Base-by-base conservation (phyloP, 768 basidiomycete species). In the Chalciporus pseudorubinellus region DNA sequence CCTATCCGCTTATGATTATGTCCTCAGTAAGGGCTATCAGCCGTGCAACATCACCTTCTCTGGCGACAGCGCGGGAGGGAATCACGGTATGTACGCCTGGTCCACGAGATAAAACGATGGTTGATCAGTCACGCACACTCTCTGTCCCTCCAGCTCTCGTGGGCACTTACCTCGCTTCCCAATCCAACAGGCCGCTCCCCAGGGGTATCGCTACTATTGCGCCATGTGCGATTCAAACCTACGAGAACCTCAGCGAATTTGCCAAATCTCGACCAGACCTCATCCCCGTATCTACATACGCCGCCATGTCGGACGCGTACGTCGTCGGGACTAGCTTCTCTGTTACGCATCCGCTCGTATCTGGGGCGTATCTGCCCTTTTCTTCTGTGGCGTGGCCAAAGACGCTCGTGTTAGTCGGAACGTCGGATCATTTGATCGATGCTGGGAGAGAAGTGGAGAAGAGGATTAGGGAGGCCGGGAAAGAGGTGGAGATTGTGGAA, bases 171-270 rank as follows among this genome's bases (percentile, higher is more conserved):
- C 49, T 60, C 14, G 67, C 78, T 39, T 72, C 76, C 52, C 86
- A 87, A 67, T 81, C 82, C 22, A 83, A 12, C 64, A 14, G 68
- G 26, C 69, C 73, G 5, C 69, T 85, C 33, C 78, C 80, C 43
- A 65, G 72, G 0, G 82, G 85, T 58, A 67, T 88, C 55, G 71
- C 80, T 39, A 73, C 85, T 24, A 73, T 87, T 33, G 70, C 82
- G 1, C 87, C 87, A 2, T 14, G 12, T 26, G 49, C 55, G 12
- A 42, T 50, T 1, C 34, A 41, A 8, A 70, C 68, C 10, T 43
- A 21, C 16, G 40, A 44, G 12, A 8, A 36, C 18, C 20, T 42
- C 33, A 46, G 52, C 33, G 38, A 48, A 14, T 13, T 36, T 12
- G 39, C 51, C 28, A 36, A 38, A 29, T 19, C 49, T 20, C 46